These are phyloP conservation scores for Thalassiosira livingstoniorum DNA, from an alignment of 352 stramenopile species.

Conservation along the genomic window DNA sequence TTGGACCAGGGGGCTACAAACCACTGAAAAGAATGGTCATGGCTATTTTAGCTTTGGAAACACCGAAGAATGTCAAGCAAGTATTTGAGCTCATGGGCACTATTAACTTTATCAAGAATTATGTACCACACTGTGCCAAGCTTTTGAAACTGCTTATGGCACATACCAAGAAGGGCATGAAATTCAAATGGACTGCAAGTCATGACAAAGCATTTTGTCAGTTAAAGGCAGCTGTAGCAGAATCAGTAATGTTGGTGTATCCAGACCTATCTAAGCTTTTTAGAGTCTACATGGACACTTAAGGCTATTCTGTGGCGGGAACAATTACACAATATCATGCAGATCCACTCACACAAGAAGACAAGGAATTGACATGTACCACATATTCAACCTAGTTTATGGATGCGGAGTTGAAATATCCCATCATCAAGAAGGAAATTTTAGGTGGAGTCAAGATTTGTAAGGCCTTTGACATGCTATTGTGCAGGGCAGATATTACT, in stretches of 20 bases:
- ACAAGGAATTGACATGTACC: neutral
- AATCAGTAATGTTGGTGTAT: too few relatives aligned
- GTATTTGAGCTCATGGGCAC: slow-evolving; percentile 41
- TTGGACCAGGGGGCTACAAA: neutral
- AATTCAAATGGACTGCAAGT: slow-evolving; percentile 25
- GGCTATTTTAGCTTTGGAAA: slow-evolving; percentile 27
- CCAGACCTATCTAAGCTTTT: too few relatives aligned
- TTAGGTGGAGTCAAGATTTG: too few relatives aligned
- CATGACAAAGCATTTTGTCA: too few relatives aligned
- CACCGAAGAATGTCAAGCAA: slow-evolving; percentile 39
- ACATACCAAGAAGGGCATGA: slow-evolving; percentile 2
- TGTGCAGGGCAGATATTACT: too few relatives aligned
- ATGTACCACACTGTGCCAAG: neutral
- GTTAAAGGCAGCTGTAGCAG: too few relatives aligned
- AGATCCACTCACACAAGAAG: neutral
- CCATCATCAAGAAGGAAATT: too few relatives aligned
- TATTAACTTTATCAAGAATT: slow-evolving; percentile 61
- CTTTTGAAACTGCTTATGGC: slow-evolving; percentile 17
- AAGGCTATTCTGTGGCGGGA: too few relatives aligned
- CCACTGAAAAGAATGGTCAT: slow-evolving; percentile 11
- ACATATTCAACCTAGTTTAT: slow-evolving; percentile 18
- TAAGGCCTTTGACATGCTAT: too few relatives aligned
- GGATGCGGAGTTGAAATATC: too few relatives aligned
- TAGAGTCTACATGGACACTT: too few relatives aligned
- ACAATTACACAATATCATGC: too few relatives aligned